These are phyloP conservation scores for Teratosphaeria pseudoeucalypti DNA, from an alignment of 2,329 filamentous ascomycete genomes.

Conservation along the genomic window DNA sequence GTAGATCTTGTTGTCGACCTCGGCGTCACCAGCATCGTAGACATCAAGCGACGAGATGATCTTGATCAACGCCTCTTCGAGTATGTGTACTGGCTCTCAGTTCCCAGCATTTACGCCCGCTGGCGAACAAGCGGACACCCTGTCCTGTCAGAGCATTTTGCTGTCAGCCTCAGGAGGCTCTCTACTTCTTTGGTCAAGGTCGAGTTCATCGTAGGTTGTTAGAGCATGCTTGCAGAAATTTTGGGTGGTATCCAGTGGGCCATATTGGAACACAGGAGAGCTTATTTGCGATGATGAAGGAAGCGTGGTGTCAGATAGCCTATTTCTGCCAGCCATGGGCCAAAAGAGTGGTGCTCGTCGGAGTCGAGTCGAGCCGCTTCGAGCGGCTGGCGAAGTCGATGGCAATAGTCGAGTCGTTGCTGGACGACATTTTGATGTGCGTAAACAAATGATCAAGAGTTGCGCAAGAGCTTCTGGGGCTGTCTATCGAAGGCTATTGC, in stretches of 20 bases:
- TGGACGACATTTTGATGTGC: background rate
- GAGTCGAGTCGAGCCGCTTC: constrained; percentile 3
- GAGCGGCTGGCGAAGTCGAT: constrained; percentile 1
- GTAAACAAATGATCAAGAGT: background rate
- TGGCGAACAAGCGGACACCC: constrained; percentile 3
- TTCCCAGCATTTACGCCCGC: constrained; percentile 5
- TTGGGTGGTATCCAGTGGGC: constrained; percentile 1
- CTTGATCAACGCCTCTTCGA: constrained; percentile 1
- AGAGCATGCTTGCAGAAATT: background rate
- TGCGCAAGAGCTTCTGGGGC: background rate
- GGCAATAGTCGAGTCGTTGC: background rate
- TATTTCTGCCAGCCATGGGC: constrained; percentile 2
- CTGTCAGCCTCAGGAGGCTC: background rate
- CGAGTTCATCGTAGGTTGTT: background rate
- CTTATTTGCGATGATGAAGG: constrained; percentile 3
- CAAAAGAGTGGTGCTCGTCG: constrained; percentile 4
- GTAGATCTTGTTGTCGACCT: constrained; percentile 1
- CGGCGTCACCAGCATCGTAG: background rate
- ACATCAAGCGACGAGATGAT: constrained; percentile 2
- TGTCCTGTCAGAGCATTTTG: no score
- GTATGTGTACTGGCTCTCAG: background rate
- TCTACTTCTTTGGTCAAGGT: background rate
- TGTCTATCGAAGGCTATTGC: background rate
- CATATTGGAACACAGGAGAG: constrained; percentile 4
- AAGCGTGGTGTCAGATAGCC: constrained; percentile 4